Conservation (phyloP, 495 filamentous ascomycete genomes). For the Tricharina praecox region DNA sequence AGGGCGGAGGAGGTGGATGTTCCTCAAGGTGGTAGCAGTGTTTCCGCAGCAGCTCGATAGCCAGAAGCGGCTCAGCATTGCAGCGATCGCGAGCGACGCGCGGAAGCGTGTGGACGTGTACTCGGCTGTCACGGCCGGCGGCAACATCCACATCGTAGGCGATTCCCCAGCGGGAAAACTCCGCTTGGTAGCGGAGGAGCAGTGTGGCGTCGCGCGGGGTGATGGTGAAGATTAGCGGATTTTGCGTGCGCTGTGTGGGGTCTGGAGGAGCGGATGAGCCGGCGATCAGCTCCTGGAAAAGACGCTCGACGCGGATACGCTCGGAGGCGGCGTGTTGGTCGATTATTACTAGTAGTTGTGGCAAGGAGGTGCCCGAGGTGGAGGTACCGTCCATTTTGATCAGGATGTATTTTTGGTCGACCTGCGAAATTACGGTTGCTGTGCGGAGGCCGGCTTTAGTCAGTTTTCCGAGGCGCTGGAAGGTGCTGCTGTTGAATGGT, state of each 20-base stretch:
- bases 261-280: background rate
- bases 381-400: conserved; percentile 33
- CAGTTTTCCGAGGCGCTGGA: conserved; percentile 36
- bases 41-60: conserved; percentile 16
- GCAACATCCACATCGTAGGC: background rate
- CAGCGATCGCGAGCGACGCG: conserved; percentile 13
- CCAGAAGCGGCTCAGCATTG: conserved; percentile 12
- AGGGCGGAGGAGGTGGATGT: background rate
- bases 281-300: conserved; percentile 37
- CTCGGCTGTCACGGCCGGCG: too few species aligned
- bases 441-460: conserved; percentile 45
- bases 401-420: conserved; percentile 82
- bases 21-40: conserved; percentile 7
- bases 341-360: conserved; percentile 47
- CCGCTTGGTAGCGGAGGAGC: conserved; percentile 28
- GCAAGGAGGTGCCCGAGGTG: background rate
- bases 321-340: conserved; percentile 96
- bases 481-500: conserved; percentile 3
- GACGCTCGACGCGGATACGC: conserved; percentile 57
- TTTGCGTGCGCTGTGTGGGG: background rate
- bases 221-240: conserved; percentile 8
- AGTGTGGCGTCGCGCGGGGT: conserved; percentile 9
- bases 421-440: conserved; percentile 58
- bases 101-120: conserved; percentile 13
- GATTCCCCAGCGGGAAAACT: conserved; percentile 5